Percentiles rank a stretch among this genome's conserved stretches.
Conservation (phyloP, 2,329 filamentous ascomycete species). For the Davidsoniella eucalypti region DNA sequence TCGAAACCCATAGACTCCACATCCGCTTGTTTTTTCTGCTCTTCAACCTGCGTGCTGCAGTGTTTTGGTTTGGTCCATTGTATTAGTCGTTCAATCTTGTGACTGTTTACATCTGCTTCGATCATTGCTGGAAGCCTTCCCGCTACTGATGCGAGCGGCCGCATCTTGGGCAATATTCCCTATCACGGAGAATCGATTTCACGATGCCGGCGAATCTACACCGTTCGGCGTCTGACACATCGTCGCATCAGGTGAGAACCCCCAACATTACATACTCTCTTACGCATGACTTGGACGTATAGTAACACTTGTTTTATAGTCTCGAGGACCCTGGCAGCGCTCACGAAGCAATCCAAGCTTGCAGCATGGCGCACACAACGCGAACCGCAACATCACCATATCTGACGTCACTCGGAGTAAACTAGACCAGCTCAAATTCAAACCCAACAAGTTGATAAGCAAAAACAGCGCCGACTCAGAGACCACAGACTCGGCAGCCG, state of each 20-base stretch:
- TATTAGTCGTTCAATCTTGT: not conserved
- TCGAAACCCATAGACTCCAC: no score
- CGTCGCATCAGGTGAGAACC: slow-evolving; percentile 4
- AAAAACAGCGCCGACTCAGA: slow-evolving; percentile 10
- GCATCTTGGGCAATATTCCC: not conserved
- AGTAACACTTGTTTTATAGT: slow-evolving; percentile 8
- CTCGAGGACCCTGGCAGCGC: slow-evolving; percentile 31
- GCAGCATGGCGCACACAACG: not conserved
- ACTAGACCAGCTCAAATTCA: slow-evolving; percentile 40
- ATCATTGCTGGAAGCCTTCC: not conserved
- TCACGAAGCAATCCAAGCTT: slow-evolving; percentile 26
- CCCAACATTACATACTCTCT: slow-evolving; percentile 16
- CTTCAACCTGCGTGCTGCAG: no score
- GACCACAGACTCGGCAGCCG: slow-evolving; percentile 13
- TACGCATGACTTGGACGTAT: slow-evolving; percentile 18
- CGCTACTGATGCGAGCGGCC: not conserved
- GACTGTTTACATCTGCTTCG: not conserved
- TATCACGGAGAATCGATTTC: slow-evolving; percentile 15
- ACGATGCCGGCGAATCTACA: slow-evolving; percentile 8
- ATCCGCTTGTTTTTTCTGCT: no score
- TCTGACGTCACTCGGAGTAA: slow-evolving; percentile 45
- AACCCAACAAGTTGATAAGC: slow-evolving; percentile 20
- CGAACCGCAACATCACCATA: slow-evolving; percentile 21
- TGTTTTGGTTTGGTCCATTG: no score
- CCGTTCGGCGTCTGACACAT: slow-evolving; percentile 7